Base-by-base conservation (phyloP, 2,329 filamentous ascomycete genomes). In the Neoscytalidium dimidiatum region DNA sequence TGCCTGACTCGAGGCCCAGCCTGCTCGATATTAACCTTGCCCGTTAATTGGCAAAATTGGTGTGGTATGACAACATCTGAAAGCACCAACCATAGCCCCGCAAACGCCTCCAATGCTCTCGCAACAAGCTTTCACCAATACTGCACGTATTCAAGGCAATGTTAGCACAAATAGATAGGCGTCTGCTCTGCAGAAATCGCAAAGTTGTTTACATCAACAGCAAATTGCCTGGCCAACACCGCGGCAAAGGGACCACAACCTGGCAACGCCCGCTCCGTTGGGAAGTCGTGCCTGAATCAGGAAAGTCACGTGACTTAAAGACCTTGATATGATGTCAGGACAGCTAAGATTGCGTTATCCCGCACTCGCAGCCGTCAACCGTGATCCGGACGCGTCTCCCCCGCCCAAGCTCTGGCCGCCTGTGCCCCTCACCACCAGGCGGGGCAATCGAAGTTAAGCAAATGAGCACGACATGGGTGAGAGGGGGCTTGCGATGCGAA, bases 311-410 rank as follows among this genome's bases (percentile, higher is more conserved):
- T 60, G 56, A 13, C n/a, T n/a, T 21, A 4, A 9, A 21, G 6
- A 46, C 35, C 11, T 41, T 17, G n/a, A 3, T 46, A 44, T 60
- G 56, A 60, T 60, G 56, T 60, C 56, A 60, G 19, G 26, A 60
- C 56, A 41, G 28, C 56, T 60, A 46, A 60, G 56, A 60, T 60
- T 35, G 56, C 56, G 56, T 46, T 41, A 60, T 60, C 26, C 38
- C 31, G n/a, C 38, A 13, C 56, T 38, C 21, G 26, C 41, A 35
- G 33, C 35, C 53, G 21, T 31, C 38, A 31, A 58, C 11, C 53
- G 26, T 29, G 38, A 44, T 44, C 17, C 53, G 53, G 38, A 58
- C 38, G 53, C 38, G 38, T 58, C 38, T 58, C 38, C 38, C 53
- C 53, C 38, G 52, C 52, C 43, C 33, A 26, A 1, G 6, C 26